Base-by-base conservation (phyloP, 768 basidiomycete genomes). In the Dioszegia crocea region DNA sequence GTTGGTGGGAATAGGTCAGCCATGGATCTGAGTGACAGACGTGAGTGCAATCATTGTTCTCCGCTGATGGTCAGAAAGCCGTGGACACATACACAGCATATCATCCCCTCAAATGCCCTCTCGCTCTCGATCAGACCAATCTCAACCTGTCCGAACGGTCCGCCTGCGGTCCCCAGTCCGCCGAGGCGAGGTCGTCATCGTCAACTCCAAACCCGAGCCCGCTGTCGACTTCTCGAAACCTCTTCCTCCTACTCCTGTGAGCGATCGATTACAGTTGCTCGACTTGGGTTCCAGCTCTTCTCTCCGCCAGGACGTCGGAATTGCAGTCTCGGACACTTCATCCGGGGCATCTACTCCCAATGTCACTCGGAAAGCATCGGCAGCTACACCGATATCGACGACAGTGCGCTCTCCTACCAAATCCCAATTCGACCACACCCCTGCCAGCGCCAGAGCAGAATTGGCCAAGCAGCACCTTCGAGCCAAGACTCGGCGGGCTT, bases 401-500 rank as follows among this genome's bases (percentile, higher is more conserved):
- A 12, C 36, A 2, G 21, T 54, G 4, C 5, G 53, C 23, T 24
- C 17, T 17, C n/a, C 23, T 14, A 40, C 27, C 5, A 48, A 16
- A 17, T 33, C 47, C 24, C 26, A 17, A 3, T 30, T 39, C 49
- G 49, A 51, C 27, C 36, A 24, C 21, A 31, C 60, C 21, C 57
- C 71, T 8, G 56, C 66, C 2, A 62, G 59, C 19, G 66, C 71
- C 17, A 21, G 71, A 41, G 65, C 68, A 3, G 50, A 61, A 12
- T 46, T 73, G 8, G 68, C 59, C 8, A 70, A 68, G 56, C 68
- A 73, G 45, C 71, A 73, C 46, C 71, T 70, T 43, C 56, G 66
- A 11, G 68, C 68, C 2, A 56, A 40, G 23, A 73, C 66, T 1
- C 65, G 64, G 43, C 48, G 67, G 8, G 71, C 71, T 0, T 73